Evolutionary conservation across 2,329 filamentous ascomycete species (phyloP).

Genomic region (Colletotrichum musae): DNA sequence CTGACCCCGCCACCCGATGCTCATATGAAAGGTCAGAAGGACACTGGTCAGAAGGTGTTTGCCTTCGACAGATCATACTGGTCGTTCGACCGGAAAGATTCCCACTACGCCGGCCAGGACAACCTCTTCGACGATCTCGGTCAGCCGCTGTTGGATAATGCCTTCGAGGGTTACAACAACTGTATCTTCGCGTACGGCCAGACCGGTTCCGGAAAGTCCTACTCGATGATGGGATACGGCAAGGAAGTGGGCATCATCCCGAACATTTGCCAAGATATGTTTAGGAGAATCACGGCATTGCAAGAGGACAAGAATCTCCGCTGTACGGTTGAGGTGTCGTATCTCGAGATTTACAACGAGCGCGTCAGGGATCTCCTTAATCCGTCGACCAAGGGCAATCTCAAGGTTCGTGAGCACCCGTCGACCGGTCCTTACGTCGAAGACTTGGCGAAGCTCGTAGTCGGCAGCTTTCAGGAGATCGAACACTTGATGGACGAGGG

Average conservation of each 20-base stretch:
- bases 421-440: constrained; percentile 98
- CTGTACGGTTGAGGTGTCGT: constrained; percentile 97
- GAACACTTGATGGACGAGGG: constrained; percentile 99
- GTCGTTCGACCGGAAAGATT: constrained; percentile 90
- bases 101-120: constrained; percentile 90
- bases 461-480: constrained; percentile 94
- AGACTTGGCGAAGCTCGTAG: constrained; percentile 94
- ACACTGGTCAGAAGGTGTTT: constrained; percentile 84
- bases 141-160: constrained; percentile 93
- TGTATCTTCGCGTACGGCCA: constrained; percentile 99
- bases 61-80: constrained; percentile 98
- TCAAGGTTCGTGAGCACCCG: constrained; percentile 97
- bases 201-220: constrained; percentile 98
- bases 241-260: constrained; percentile 96
- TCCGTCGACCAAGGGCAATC: constrained; percentile 93
- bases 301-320: constrained; percentile 81
- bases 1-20: constrained; percentile 79
- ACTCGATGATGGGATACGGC: constrained; percentile 99
- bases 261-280: constrained; percentile 98
- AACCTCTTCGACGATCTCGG: constrained; percentile 91
- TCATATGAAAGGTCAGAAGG: constrained; percentile 76
- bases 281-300: constrained; percentile 82
- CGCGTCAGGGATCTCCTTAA: constrained; percentile 95
- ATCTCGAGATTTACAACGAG: constrained; percentile 99
- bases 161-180: constrained; percentile 98